These are phyloP conservation scores for Diplotaxis tenuifolia DNA, from an alignment of 345 rosid species.

Conservation along the genomic window DNA sequence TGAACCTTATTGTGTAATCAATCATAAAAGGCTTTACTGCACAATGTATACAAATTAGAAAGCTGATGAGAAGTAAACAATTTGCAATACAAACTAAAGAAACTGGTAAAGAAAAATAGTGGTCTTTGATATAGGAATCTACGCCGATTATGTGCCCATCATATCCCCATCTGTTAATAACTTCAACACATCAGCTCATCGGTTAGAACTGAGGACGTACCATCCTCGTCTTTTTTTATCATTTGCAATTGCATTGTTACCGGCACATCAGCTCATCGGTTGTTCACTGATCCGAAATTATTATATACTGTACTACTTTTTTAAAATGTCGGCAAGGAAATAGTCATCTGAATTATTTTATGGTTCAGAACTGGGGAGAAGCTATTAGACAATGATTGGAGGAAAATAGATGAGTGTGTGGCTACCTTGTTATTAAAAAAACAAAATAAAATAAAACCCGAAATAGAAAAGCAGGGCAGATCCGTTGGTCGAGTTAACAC, in stretches of 20 bases:
- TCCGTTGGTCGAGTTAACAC: slow-evolving; percentile 20
- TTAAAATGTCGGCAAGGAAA: slow-evolving; percentile 27
- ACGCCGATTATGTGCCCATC: no score
- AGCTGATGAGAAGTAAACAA: no score
- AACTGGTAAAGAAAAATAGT: no score
- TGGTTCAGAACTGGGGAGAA: background rate
- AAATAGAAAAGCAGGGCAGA: slow-evolving; percentile 7
- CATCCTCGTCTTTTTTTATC: background rate
- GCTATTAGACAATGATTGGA: background rate
- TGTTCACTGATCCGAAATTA: background rate
- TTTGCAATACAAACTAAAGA: no score
- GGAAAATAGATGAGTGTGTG: background rate
- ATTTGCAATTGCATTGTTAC: background rate
- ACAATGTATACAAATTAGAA: no score
- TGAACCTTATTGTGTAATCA: no score
- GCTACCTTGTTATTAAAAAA: background rate
- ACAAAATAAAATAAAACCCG: background rate
- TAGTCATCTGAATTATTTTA: background rate
- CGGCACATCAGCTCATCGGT: background rate
- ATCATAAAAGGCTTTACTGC: no score
- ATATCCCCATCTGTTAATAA: no score
- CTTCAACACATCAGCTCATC: no score
- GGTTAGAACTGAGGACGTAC: background rate
- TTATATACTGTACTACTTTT: background rate
- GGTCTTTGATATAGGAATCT: no score